Conservation (phyloP, 2,329 filamentous ascomycete species). For the Fusarium avenaceum region DNA sequence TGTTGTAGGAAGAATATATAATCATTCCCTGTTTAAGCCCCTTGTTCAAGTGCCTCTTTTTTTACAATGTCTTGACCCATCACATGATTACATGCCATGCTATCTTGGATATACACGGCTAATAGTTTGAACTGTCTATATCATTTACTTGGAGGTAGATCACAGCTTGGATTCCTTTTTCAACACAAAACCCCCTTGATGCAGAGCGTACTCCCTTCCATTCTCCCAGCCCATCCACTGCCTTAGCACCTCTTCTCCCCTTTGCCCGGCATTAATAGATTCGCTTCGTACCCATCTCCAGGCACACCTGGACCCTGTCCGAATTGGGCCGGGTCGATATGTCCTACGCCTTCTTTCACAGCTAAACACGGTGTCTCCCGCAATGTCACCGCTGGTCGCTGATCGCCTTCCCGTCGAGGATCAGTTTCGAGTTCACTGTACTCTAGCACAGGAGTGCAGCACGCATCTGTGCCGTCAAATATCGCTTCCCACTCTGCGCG, state of each 20-base stretch:
- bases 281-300: constrained; percentile 76
- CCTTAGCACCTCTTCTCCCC: constrained; percentile 78
- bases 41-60: neutral
- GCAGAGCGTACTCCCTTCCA: constrained; percentile 78
- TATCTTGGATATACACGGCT: neutral
- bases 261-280: constrained; percentile 72
- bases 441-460: constrained; percentile 87
- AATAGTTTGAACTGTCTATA: neutral
- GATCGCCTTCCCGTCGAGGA: constrained; percentile 71
- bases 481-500: constrained; percentile 84
- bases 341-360: constrained; percentile 62
- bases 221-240: constrained; percentile 83
- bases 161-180: constrained; percentile 55
- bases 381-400: constrained; percentile 78
- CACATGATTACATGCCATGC: too few species aligned
- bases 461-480: constrained; percentile 93
- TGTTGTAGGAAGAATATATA: constrained; percentile 49
- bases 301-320: constrained; percentile 76
- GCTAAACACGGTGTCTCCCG: constrained; percentile 76
- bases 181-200: constrained; percentile 71
- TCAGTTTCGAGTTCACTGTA: constrained; percentile 76
- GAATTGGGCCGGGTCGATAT: constrained; percentile 55
- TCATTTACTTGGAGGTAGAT: neutral
- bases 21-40: constrained; percentile 33
- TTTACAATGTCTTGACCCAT: neutral